Percentiles rank a stretch among this genome's conserved stretches.
These are phyloP conservation scores for Adansonia madagascariensis DNA, from an alignment of 441 rosid species.

Conservation along the genomic window DNA sequence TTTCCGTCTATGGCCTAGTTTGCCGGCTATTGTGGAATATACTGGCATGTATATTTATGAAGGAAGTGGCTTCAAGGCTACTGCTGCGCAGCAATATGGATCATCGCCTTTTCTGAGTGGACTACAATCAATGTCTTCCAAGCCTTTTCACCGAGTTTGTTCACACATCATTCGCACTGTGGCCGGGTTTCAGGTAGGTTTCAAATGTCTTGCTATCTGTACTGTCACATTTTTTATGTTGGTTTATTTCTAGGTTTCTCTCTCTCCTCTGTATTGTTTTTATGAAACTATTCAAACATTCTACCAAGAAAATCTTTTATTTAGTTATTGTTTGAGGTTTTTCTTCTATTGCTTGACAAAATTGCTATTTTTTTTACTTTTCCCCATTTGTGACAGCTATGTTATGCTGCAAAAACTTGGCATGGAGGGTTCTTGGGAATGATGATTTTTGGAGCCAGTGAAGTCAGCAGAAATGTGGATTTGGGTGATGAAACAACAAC, in stretches of 20 bases:
- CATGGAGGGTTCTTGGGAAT: slow-evolving; percentile 91
- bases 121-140: slow-evolving; percentile 82
- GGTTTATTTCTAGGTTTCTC: too few relatives aligned
- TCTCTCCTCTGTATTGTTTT: too few relatives aligned
- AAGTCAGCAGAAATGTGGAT: slow-evolving; percentile 97
- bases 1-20: slow-evolving; percentile 98
- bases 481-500: slow-evolving; percentile 96
- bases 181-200: slow-evolving; percentile 92
- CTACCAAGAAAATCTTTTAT: neutral
- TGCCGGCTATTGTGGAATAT: slow-evolving; percentile 87
- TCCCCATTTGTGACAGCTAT: slow-evolving; percentile 56
- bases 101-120: slow-evolving; percentile 96
- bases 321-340: neutral
- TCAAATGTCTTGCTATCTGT: neutral
- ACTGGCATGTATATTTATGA: slow-evolving; percentile 89
- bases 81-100: slow-evolving; percentile 98
- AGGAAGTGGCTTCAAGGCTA: slow-evolving; percentile 98
- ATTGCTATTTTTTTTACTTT: slow-evolving; percentile 14
- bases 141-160: slow-evolving; percentile 94
- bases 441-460: slow-evolving; percentile 99
- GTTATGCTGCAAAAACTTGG: slow-evolving; percentile 99
- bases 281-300: too few relatives aligned
- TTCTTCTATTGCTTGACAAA: neutral
- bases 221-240: too few relatives aligned
- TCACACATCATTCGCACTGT: slow-evolving; percentile 93